phyloP scores from a whole-genome alignment of 1,139 yeast genomes.

The Meyerozyma carpophila region DNA sequence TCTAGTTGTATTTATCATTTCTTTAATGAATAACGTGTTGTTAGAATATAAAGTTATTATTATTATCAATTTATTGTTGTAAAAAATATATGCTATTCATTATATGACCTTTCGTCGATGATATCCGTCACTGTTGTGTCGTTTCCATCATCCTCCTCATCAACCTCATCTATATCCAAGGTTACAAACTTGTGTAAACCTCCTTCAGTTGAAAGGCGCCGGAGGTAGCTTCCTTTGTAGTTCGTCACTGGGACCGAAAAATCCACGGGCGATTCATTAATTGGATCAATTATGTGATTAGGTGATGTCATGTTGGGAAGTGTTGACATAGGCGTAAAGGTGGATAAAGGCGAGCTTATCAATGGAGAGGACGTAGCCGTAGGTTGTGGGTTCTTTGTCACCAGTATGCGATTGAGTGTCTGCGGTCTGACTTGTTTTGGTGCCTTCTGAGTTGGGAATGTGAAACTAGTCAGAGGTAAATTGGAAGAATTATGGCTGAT shows the following conservation, averaged over 20 bases:
- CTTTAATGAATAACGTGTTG: slow-evolving; percentile 1
- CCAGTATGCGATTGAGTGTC: not conserved
- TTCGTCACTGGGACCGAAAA: slow-evolving; percentile 25
- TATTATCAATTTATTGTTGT: not conserved
- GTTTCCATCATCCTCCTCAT: slow-evolving; percentile 16
- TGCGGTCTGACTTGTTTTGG: not conserved
- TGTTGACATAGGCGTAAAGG: slow-evolving; percentile 27
- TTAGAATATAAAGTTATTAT: slow-evolving; percentile 1
- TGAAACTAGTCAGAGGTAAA: slow-evolving; percentile 1
- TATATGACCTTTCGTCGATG: not conserved
- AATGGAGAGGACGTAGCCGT: slow-evolving; percentile 24
- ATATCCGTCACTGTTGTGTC: not conserved
- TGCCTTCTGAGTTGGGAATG: slow-evolving; percentile 4
- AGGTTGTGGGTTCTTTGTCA: slow-evolving; percentile 2
- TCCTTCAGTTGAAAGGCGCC: slow-evolving; percentile 19
- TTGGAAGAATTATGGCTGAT: slow-evolving; percentile 1
- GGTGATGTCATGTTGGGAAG: slow-evolving; percentile 18
- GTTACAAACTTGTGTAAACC: slow-evolving; percentile 18
- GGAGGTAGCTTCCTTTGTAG: slow-evolving; percentile 17
- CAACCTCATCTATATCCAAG: slow-evolving; percentile 24
- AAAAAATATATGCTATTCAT: not conserved
- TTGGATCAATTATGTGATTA: slow-evolving; percentile 27
- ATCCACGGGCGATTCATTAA: slow-evolving; percentile 40
- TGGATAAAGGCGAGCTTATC: slow-evolving; percentile 32
- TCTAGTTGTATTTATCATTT: slow-evolving; percentile 15